Percentiles rank a stretch among this genome's conserved stretches.
phyloP scores from a whole-genome alignment of 179 eudicot genomes.

The Carnegiea gigantea region DNA sequence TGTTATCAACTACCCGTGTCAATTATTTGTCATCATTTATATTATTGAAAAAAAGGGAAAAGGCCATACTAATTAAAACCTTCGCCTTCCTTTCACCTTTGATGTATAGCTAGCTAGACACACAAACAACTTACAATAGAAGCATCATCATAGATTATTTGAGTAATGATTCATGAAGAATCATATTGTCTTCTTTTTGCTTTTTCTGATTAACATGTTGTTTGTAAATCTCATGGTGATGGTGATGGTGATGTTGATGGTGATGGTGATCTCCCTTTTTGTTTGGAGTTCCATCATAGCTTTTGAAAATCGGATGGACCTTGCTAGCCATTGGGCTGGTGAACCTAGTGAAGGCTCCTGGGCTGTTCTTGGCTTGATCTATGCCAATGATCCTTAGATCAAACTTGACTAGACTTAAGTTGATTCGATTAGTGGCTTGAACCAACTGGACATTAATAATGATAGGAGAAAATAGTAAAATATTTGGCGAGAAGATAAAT shows the following conservation, averaged over 20 bases:
- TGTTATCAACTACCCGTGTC: conserved; percentile 2
- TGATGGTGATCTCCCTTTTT: not conserved
- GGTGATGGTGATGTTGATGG: too few species aligned
- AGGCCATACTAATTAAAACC: not conserved
- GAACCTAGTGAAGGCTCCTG: too few species aligned
- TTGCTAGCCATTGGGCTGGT: too few species aligned
- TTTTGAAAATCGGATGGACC: too few species aligned
- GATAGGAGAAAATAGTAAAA: too few species aligned
- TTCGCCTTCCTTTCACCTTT: not conserved
- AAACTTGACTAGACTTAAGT: too few species aligned
- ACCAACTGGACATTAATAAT: too few species aligned
- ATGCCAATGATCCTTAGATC: too few species aligned
- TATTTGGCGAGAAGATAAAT: too few species aligned
- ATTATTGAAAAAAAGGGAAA: not conserved
- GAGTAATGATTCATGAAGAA: not conserved
- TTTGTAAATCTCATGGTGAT: not conserved
- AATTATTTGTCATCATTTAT: not conserved
- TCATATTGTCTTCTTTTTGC: not conserved
- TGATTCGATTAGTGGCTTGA: too few species aligned
- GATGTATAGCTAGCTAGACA: not conserved
- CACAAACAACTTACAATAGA: not conserved
- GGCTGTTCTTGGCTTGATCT: too few species aligned
- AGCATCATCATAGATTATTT: conserved; percentile 1
- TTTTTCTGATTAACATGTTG: not conserved
- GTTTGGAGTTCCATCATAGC: not conserved